Conservation (phyloP, 257 asterid genomes). For the Anisodus acutangulus region DNA sequence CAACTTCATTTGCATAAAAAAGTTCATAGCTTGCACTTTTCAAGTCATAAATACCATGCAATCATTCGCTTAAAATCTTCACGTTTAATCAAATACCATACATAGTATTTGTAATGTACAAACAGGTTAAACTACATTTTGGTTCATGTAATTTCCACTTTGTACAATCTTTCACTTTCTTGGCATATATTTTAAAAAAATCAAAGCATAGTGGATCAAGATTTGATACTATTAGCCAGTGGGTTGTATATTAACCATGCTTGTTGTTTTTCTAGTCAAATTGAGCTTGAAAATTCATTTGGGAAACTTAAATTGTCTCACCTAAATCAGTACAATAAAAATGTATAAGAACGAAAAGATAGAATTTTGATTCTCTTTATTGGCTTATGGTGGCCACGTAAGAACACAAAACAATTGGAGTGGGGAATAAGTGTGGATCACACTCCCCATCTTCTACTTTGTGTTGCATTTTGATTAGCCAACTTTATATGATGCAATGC, state of each 20-base stretch:
- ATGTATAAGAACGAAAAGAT: neutral
- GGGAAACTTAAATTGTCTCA: neutral
- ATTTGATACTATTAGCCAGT: too few relatives aligned
- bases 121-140: too few relatives aligned
- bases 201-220: too few relatives aligned
- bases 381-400: slow-evolving; percentile 43
- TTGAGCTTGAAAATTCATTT: neutral
- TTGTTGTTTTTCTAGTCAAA: neutral
- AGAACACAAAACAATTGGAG: slow-evolving; percentile 30
- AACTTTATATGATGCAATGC: slow-evolving; percentile 19
- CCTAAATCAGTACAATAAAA: neutral
- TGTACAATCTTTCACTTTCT: too few relatives aligned
- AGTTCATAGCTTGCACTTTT: too few relatives aligned
- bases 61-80: too few relatives aligned
- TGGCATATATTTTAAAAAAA: too few relatives aligned
- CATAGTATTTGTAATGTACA: too few relatives aligned
- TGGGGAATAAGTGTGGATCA: slow-evolving; percentile 38
- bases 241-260: neutral
- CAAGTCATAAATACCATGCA: too few relatives aligned
- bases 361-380: neutral
- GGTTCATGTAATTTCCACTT: too few relatives aligned
- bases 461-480: slow-evolving; percentile 26
- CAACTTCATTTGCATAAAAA: too few relatives aligned
- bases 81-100: too few relatives aligned
- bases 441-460: slow-evolving; percentile 33